Base-by-base conservation (phyloP, 2,329 filamentous ascomycete genomes). In the Fusarium sp. region DNA sequence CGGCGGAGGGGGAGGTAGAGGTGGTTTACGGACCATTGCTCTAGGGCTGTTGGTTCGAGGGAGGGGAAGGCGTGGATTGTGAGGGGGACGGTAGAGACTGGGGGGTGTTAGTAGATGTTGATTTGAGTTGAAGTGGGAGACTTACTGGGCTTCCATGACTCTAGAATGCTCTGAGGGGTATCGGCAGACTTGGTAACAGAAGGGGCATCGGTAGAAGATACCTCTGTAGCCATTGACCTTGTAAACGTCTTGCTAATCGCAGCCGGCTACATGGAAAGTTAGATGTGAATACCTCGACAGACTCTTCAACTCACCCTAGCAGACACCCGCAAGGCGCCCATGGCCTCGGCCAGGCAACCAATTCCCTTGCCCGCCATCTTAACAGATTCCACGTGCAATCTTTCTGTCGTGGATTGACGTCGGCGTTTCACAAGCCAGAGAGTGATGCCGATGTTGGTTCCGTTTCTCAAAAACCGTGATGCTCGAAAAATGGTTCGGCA, bases 41-140 rank as follows among this genome's bases (percentile, higher is more conserved):
- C 90, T 82, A 97, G 93, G 60, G 90, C 87, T 58, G 91, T 86
- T 27, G 96, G 96, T 83, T 98, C 95, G 84, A 98, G 91, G 13
- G 91, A 90, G 38, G 96, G 96, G 86, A 98, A 99, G 81, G 88
- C 87, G 89, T 98, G 95, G 83, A 98, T 90, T 64, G 96, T 98
- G 71, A 96, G 89, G 64, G 93, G 90, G 66, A 97, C 94, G 34
- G 90, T 91, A 74, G 87, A 86, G 74, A 86, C 89, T 89, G 70
- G 24, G 37, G 29, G 64, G 67, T 65, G 67, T 75, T 54, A 74
- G 70, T 63, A 20, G 42, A 42, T 34, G 59, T 64, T n/a, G n/a
- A n/a, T n/a, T n/a, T n/a, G n/a, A n/a, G n/a, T n/a, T n/a, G n/a
- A n/a, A n/a, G n/a, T n/a, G n/a, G 34, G 31, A 14, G 29, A 60